These are phyloP conservation scores for Vanderwaltozyma polyspora DNA, from an alignment of 805 yeast genomes.

Conservation along the genomic window DNA sequence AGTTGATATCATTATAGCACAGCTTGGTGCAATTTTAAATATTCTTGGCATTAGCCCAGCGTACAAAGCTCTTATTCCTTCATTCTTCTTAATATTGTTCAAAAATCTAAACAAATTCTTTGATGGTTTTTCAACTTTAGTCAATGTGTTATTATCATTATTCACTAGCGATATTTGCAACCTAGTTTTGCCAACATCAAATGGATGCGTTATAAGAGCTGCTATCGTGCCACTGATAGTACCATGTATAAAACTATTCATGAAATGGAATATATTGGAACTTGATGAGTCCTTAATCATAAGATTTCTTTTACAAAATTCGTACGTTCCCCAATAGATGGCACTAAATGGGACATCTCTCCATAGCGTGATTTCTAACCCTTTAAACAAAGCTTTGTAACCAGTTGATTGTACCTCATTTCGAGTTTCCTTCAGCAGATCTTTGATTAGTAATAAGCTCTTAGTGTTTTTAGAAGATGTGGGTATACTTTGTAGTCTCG, in stretches of 20 bases:
- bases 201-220: slow-evolving; percentile 83
- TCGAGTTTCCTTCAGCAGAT: slow-evolving; percentile 43
- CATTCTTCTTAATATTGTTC: slow-evolving; percentile 48
- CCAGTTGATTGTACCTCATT: slow-evolving; percentile 48
- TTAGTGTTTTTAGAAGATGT: slow-evolving; percentile 25
- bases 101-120: slow-evolving; percentile 58
- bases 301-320: slow-evolving; percentile 31
- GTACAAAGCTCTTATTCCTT: slow-evolving; percentile 77
- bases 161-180: slow-evolving; percentile 48
- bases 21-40: slow-evolving; percentile 87
- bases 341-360: slow-evolving; percentile 96
- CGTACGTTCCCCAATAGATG: slow-evolving; percentile 87
- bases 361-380: slow-evolving; percentile 82
- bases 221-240: slow-evolving; percentile 76
- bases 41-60: slow-evolving; percentile 81
- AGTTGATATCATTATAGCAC: slow-evolving; percentile 96
- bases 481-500: slow-evolving; percentile 85
- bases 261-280: slow-evolving; percentile 30
- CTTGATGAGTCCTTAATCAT: background rate
- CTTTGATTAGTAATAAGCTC: slow-evolving; percentile 27
- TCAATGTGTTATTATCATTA: slow-evolving; percentile 2
- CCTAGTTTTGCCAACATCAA: slow-evolving; percentile 94
- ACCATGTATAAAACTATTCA: slow-evolving; percentile 68
- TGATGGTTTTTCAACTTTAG: slow-evolving; percentile 1
- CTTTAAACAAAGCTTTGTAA: slow-evolving; percentile 58